Base-by-base conservation (phyloP, 208 protist genomes). In the Angomonas deanei region DNA sequence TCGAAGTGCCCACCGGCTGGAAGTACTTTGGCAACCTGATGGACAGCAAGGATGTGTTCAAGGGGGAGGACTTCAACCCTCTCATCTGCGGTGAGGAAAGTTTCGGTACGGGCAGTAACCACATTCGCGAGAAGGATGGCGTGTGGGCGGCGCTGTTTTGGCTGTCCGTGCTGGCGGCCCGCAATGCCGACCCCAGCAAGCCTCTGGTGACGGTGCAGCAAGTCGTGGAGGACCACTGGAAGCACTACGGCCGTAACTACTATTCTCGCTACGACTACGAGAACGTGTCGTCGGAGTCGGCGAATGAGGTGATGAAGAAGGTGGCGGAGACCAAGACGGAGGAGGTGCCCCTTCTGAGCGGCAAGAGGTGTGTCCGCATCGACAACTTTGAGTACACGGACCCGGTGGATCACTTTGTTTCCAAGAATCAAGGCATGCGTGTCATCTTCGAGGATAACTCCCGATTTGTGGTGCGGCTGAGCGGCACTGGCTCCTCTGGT, bases 11-110 rank as follows among this genome's bases (percentile, higher is more conserved):
- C 19, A 98, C 97, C 13, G 97, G 98, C 33, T 99, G 98, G 98
- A 99, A 99, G 82, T 99, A 97, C 83, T 99, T 99, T 81, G 97
- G 97, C 61, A 99, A 99, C 74, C 77, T 99, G 21, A 99, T 99
- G 97, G 98, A 99, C 74, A 86, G 87, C 63, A 64, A 68, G 28
- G 83, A 76, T 49, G 66, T 82, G 11, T 90, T 80, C 65, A 66
- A 70, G 46, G 64, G 65, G n/a, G 42, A 50, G 42, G 77, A 94
- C 52, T 92, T 78, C 66, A 87, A 78, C 52, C 84, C 94, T 3
- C 76, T 91, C 23, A 87, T 99, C 49, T 99, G 98, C 76, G 98
- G 98, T 39, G 98, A 99, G 84, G 98, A 99, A 78, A 96, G 82
- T 49, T 99, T 99, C 78, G 98, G 98, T 38, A 99, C 97, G 4